Conservation (phyloP, 1,284 basidiomycete genomes). For the Blastosporella zonata region DNA sequence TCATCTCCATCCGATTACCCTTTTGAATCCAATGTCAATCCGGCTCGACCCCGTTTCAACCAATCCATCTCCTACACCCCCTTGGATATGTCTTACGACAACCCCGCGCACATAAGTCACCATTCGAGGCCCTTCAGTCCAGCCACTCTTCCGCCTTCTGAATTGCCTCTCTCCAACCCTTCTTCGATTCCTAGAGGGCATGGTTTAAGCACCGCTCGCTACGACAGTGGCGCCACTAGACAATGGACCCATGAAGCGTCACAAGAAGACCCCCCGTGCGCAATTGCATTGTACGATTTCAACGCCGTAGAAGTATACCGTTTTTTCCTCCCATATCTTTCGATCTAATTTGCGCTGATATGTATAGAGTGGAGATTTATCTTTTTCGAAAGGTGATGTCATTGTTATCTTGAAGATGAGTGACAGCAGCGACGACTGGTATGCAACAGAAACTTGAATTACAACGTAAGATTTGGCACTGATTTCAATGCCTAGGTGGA, state of each 20-base stretch:
- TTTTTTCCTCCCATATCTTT: not conserved
- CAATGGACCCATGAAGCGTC: not conserved
- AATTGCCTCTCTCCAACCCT: not conserved
- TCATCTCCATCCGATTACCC: slow-evolving; percentile 38
- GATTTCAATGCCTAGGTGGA: slow-evolving; percentile 57
- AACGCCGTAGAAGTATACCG: slow-evolving; percentile 59
- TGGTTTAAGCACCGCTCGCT: not conserved
- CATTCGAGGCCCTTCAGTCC: slow-evolving; percentile 6
- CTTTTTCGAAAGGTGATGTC: slow-evolving; percentile 82
- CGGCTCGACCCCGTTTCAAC: slow-evolving; percentile 19
- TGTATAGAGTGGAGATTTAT: slow-evolving; percentile 71
- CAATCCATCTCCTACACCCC: slow-evolving; percentile 15
- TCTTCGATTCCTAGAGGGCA: not conserved
- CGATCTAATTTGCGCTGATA: not conserved
- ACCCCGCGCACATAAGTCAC: slow-evolving; percentile 4
- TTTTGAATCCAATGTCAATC: slow-evolving; percentile 38
- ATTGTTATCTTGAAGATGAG: slow-evolving; percentile 76
- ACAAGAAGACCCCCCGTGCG: slow-evolving; percentile 43
- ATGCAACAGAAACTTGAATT: slow-evolving; percentile 18
- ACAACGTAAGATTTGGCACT: not conserved
- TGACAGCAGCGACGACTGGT: slow-evolving; percentile 80
- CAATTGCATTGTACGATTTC: slow-evolving; percentile 80
- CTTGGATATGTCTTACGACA: slow-evolving; percentile 13
- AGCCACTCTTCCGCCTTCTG: not conserved
- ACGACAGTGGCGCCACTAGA: slow-evolving; percentile 3